phyloP scores from a whole-genome alignment of 2,329 filamentous ascomycete genomes.

The Aspergillus bombycis region DNA sequence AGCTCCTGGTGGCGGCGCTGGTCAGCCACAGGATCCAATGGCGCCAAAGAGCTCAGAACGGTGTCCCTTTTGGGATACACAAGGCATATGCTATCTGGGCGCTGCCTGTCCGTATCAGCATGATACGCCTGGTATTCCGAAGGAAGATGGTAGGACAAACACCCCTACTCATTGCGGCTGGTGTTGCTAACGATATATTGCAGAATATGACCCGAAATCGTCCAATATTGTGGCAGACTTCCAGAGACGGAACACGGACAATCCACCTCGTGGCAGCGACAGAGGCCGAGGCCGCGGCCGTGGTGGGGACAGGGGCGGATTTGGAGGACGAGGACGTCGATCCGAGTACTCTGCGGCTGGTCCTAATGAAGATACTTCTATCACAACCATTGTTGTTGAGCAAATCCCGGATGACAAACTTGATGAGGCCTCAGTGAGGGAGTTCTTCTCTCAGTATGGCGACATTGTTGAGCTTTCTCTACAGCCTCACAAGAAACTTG shows the following conservation, averaged over 20 bases:
- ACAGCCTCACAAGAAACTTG: conserved; percentile 57
- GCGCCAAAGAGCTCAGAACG: conserved; percentile 42
- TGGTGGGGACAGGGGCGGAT: conserved; percentile 48
- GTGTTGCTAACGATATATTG: background rate
- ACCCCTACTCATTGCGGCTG: background rate
- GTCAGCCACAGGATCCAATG: conserved; percentile 34
- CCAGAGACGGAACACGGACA: conserved; percentile 27
- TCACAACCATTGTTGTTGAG: conserved; percentile 62
- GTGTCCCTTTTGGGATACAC: conserved; percentile 62
- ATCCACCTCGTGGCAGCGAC: conserved; percentile 32
- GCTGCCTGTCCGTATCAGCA: conserved; percentile 62
- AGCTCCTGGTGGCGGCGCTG: conserved; percentile 23
- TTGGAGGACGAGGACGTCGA: conserved; percentile 45
- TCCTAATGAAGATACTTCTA: conserved; percentile 55
- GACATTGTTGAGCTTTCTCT: conserved; percentile 58
- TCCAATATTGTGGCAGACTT: conserved; percentile 46
- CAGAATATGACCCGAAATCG: conserved; percentile 60
- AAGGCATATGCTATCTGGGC: conserved; percentile 61
- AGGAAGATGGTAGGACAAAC: conserved; percentile 39
- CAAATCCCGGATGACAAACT: conserved; percentile 64
- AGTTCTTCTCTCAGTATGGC: conserved; percentile 63
- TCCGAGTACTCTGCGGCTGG: conserved; percentile 59
- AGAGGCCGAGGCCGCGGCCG: conserved; percentile 43
- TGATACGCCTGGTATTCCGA: conserved; percentile 47
- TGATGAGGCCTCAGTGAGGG: conserved; percentile 55